Evolutionary conservation across 495 filamentous ascomycete species (phyloP), one percentile per base, ranked within the genome.

Genomic region (Astrothelium subdiscretum): DNA sequence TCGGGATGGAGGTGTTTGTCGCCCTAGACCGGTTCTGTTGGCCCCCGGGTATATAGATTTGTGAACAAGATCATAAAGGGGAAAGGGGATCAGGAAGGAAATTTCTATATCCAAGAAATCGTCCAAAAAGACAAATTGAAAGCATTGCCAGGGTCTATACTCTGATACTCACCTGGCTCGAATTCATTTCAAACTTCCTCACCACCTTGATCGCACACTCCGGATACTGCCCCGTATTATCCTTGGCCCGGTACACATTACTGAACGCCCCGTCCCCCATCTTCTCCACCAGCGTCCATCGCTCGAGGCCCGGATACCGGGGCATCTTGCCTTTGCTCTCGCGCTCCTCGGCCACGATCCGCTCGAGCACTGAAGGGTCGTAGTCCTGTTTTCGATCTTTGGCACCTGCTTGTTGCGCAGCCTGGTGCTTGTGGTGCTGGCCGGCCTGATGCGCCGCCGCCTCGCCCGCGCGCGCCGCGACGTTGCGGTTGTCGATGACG

Each of bases 241-340:
- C 95, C 62, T 78, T 80, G 20, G 95, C 94, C 2, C 89, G 85
- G 73, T 97, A 98, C 61, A 98, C 94, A 65, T 98, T 98, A 79
- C 92, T 97, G 80, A 98, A 98, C 48, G 94, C 94, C 59, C 94
- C 94, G 68, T 98, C 94, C 59, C 94, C 94, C 94, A 98, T 98
- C 80, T 98, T 98, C 74, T 97, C 92, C 42, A 95, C 5, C 44
- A 98, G 73, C 60, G 87, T 84, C 87, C 88, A 98, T 66, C 94
- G 80, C 63, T 97, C 95, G 26, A 98, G 76, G 38, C 92, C 92
- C 4, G 94, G 92, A 69, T 98, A 97, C 65, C 77, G 84, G 31
- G 95, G 94, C 72, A 97, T 84, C 71, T 92, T 95, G 62, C 85
- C 86, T 70, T 86, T 87, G 73, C 75, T 87, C 67, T 85, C 85